Base-by-base conservation (phyloP, 2,329 filamentous ascomycete species). In the Penicillium vulpinum region DNA sequence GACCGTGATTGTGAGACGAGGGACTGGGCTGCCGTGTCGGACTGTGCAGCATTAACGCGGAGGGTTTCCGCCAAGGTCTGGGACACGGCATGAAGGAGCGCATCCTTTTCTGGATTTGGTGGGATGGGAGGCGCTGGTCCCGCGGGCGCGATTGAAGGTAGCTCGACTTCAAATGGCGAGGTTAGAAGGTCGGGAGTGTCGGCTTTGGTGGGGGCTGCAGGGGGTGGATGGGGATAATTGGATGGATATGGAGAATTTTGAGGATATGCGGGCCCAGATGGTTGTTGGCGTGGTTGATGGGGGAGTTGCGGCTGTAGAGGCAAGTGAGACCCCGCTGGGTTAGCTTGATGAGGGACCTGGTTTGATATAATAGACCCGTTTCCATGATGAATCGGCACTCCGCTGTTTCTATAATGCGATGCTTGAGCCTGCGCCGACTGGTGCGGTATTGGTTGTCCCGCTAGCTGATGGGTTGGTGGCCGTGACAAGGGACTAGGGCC, bases 21-120 rank as follows among this genome's bases (percentile, higher is more conserved):
- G 0, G 92, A 89, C 0, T 86, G 81, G 33, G 96, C 81, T 21
- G 89, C 90, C 15, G 88, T 82, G 18, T 85, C 82, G 64, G 92
- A 92, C 68, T 94, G 89, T 26, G 83, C 76, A 45, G 89, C 83
- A 51, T 86, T 88, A 46, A 83, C 83, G 59, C 87, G 85, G 16
- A 92, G 86, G 60, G 90, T 87, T 38, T 84, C 78, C 53, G 86
- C 81, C 3, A 97, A 79, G 0, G 87, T 85, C 54, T 83, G 80
- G 35, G 88, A 91, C 29, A 97, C 83, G 43, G 92, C 89, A 51
- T 84, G 83, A 3, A 96, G 82, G 16, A 97, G 84, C 21, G 89
- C 88, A 73, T 97, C 92, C 72, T 96, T 97, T 75, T 97, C 91
- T 0, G 94, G 94, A 68, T 99, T 99, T 0, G 92, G 92, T 0